These are phyloP conservation scores for Monsonia emarginata DNA, from an alignment of 441 rosid species.

Conservation along the genomic window DNA sequence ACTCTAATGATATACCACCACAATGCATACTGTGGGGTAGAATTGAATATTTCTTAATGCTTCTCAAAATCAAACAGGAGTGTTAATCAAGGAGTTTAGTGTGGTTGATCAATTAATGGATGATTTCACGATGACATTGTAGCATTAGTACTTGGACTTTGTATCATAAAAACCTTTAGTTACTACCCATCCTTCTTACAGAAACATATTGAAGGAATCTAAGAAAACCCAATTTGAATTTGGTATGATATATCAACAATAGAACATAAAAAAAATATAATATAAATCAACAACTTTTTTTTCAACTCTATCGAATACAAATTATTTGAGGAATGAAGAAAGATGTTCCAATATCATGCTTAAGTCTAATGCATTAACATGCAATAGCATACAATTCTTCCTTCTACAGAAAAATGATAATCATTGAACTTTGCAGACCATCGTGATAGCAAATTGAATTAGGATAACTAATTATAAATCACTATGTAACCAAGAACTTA, in stretches of 20 bases:
- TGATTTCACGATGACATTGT: too few species aligned
- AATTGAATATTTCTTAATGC: too few species aligned
- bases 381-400: not conserved
- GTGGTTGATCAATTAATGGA: too few species aligned
- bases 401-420: not conserved
- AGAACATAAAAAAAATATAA: too few species aligned
- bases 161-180: not conserved
- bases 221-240: not conserved
- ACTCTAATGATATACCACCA: not conserved
- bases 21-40: not conserved
- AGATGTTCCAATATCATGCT: not conserved
- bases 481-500: constrained; percentile 26
- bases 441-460: not conserved
- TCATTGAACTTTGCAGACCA: not conserved
- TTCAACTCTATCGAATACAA: not conserved
- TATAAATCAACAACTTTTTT: too few species aligned
- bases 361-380: not conserved
- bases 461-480: not conserved
- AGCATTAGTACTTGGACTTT: not conserved
- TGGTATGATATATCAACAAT: not conserved
- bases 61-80: not conserved
- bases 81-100: too few species aligned
- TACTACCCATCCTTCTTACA: not conserved
- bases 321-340: not conserved
- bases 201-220: not conserved